Conservation (phyloP, 805 yeast species). For the Yamadazyma philogaea region DNA sequence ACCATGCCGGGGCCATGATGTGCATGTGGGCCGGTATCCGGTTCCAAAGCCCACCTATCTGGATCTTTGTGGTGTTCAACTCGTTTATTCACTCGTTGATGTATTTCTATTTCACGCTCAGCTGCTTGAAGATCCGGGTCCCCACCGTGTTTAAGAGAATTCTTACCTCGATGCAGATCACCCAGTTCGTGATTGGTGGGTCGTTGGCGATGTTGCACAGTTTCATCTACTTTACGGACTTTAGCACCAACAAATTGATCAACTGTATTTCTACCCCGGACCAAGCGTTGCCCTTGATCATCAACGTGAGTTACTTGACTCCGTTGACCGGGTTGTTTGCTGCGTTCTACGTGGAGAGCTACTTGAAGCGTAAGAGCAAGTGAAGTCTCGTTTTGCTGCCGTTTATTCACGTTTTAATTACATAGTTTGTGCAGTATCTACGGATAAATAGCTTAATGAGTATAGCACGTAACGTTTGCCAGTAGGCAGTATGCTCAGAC, state of each 20-base stretch:
- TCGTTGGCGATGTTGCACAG: conserved; percentile 62
- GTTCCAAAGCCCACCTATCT: conserved; percentile 68
- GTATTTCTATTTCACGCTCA: conserved; percentile 66
- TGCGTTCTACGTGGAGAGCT: conserved; percentile 61
- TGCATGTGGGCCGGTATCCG: conserved; percentile 80
- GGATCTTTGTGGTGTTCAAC: conserved; percentile 78
- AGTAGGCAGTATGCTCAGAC: too few relatives aligned
- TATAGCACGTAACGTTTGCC: too few relatives aligned
- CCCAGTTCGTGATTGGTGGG: conserved; percentile 69
- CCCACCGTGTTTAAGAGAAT: conserved; percentile 56
- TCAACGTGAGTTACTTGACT: conserved; percentile 62
- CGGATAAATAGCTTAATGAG: neutral
- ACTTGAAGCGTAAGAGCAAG: conserved; percentile 27
- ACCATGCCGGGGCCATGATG: conserved; percentile 77
- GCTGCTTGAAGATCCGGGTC: conserved; percentile 55
- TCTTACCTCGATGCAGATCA: conserved; percentile 64
- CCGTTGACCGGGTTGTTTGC: conserved; percentile 67
- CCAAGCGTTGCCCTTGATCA: conserved; percentile 57
- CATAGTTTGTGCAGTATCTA: too few relatives aligned
- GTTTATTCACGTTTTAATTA: too few relatives aligned
- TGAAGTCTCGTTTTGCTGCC: too few relatives aligned
- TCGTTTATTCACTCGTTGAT: conserved; percentile 74
- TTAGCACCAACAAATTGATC: conserved; percentile 31
- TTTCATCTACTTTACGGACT: conserved; percentile 57
- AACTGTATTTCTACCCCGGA: conserved; percentile 56